phyloP scores from a whole-genome alignment of 2,329 filamentous ascomycete species.

The Fusarium equiseti region DNA sequence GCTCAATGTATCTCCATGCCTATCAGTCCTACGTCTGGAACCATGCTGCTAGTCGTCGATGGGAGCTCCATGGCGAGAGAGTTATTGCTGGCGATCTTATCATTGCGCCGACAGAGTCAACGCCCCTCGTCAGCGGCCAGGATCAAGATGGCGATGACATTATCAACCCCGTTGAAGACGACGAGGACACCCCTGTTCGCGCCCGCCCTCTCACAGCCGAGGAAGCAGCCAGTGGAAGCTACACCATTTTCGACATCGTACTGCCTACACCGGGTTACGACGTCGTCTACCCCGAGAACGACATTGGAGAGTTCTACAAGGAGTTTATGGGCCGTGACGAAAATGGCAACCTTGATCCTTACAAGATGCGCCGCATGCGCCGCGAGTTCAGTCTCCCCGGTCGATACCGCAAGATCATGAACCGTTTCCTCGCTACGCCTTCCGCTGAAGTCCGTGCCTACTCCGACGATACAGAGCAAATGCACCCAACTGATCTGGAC shows the following conservation, averaged over 20 bases:
- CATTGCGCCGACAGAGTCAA: slow-evolving; percentile 60
- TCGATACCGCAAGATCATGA: slow-evolving; percentile 86
- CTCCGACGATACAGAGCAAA: slow-evolving; percentile 78
- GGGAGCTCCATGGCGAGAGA: slow-evolving; percentile 76
- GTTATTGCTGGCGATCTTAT: slow-evolving; percentile 91
- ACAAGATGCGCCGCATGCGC: slow-evolving; percentile 86
- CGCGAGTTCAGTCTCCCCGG: slow-evolving; percentile 91
- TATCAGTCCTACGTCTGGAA: slow-evolving; percentile 98
- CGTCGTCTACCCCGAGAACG: slow-evolving; percentile 86
- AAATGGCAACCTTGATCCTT: slow-evolving; percentile 84
- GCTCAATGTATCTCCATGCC: slow-evolving; percentile 95
- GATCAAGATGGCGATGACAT: slow-evolving; percentile 68
- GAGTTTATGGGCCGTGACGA: slow-evolving; percentile 85
- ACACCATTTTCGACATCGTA: slow-evolving; percentile 87
- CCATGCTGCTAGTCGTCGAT: slow-evolving; percentile 82
- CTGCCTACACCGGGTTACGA: slow-evolving; percentile 94
- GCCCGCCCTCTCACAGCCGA: slow-evolving; percentile 80
- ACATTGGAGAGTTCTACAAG: slow-evolving; percentile 84
- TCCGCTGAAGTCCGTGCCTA: slow-evolving; percentile 79
- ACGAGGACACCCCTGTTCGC: slow-evolving; percentile 61
- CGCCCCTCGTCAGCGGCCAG: slow-evolving; percentile 63
- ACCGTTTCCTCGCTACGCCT: slow-evolving; percentile 74
- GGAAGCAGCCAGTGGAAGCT: slow-evolving; percentile 82
- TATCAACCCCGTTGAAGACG: slow-evolving; percentile 58
- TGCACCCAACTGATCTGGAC: slow-evolving; percentile 90